phyloP scores from a whole-genome alignment of 805 yeast species.

The Candida suzukii region DNA sequence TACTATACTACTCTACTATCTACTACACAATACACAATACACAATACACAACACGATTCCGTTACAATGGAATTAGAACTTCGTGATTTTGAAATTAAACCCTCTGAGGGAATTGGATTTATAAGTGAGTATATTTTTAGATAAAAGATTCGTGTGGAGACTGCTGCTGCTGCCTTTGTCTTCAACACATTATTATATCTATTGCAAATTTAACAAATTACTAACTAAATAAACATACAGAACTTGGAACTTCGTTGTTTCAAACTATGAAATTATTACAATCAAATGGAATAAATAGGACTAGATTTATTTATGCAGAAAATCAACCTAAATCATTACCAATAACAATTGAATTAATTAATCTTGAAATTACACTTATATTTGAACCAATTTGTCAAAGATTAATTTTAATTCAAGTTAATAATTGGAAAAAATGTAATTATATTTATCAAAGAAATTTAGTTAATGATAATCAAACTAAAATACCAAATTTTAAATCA shows the following conservation, averaged over 20 bases:
- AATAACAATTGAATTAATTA: conserved; percentile 14
- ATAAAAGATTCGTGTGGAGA: too few species aligned
- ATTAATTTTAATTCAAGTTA: conserved; percentile 20
- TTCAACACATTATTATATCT: too few species aligned
- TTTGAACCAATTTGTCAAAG: conserved; percentile 21
- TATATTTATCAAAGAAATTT: not conserved
- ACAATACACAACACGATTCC: not conserved
- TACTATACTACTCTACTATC: too few species aligned
- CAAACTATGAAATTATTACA: conserved; percentile 11
- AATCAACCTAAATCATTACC: conserved; percentile 5
- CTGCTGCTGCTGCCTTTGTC: too few species aligned
- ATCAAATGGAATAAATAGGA: conserved; percentile 8
- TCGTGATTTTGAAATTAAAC: conserved; percentile 10
- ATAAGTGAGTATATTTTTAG: conserved; percentile 7
- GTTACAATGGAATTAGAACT: too few species aligned
- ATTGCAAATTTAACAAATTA: not conserved
- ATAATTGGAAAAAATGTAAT: not conserved
- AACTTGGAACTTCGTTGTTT: conserved; percentile 19
- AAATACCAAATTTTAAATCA: conserved; percentile 24
- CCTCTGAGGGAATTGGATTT: conserved; percentile 19
- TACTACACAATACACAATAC: not conserved
- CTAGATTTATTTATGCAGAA: conserved; percentile 17
- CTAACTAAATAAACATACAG: conserved; percentile 3
- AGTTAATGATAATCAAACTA: not conserved
- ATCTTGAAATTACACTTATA: conserved; percentile 14